A percentile compares a stretch with the other conserved stretches of the same genome.
Conservation (phyloP, 2,329 filamentous ascomycete genomes). For the Hymenoscyphus infarciens region DNA sequence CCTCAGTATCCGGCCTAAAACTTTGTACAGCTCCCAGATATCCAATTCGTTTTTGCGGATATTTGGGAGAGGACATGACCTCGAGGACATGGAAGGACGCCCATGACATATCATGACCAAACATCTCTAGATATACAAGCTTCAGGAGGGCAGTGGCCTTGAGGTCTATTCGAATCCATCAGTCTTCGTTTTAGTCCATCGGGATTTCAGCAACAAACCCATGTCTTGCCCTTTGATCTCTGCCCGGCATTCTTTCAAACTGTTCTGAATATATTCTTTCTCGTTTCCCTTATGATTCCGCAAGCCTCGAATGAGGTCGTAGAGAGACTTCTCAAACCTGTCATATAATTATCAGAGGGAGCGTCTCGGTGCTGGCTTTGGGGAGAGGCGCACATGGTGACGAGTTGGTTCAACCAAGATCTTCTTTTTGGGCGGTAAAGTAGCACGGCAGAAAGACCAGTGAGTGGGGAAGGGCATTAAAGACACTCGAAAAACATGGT, state of each 20-base stretch:
- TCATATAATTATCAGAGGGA: conserved; percentile 4
- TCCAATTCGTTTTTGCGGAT: conserved; percentile 90
- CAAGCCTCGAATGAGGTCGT: conserved; percentile 95
- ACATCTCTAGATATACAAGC: conserved; percentile 97
- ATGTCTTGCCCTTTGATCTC: conserved; percentile 94
- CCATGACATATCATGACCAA: conserved; percentile 99
- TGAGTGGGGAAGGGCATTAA: not conserved
- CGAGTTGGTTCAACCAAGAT: conserved; percentile 1
- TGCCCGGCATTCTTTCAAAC: conserved; percentile 88
- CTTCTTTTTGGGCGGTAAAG: not conserved
- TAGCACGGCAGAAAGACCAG: not conserved
- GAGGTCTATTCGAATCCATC: conserved; percentile 57
- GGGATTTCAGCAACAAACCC: conserved; percentile 51
- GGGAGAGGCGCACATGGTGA: conserved; percentile 14
- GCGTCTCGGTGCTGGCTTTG: conserved; percentile 1
- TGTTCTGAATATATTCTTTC: conserved; percentile 90
- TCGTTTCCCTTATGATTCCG: conserved; percentile 94
- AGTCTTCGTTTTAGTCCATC: conserved; percentile 10
- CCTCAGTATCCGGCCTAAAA: conserved; percentile 92
- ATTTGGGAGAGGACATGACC: conserved; percentile 96
- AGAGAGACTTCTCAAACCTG: conserved; percentile 99
- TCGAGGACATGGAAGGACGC: conserved; percentile 97
- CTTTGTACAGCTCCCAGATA: conserved; percentile 95
- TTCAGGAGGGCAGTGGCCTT: conserved; percentile 96
- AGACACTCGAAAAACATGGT: conserved; percentile 8